A percentile compares a stretch with the other conserved stretches of the same genome.
Evolutionary conservation across 352 stramenopile species (phyloP).

Genomic region (Phytophthora citricola): DNA sequence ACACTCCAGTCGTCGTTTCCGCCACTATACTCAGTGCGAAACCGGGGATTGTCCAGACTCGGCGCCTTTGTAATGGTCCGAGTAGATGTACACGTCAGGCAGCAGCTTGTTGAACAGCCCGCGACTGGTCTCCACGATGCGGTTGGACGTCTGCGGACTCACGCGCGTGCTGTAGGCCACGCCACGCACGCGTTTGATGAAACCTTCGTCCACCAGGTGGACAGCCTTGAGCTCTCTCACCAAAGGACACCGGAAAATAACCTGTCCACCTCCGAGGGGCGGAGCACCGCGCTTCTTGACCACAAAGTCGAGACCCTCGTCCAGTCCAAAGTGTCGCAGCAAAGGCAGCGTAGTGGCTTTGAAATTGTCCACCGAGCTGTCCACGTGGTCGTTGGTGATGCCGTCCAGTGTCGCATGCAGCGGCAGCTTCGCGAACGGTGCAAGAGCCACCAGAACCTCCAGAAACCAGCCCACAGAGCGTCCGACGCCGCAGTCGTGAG

Average conservation of each 20-base stretch:
- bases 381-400: constrained; percentile 95
- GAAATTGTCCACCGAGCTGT: constrained; percentile 95
- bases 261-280: constrained; percentile 79
- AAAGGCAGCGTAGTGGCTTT: constrained; percentile 95
- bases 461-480: constrained; percentile 98
- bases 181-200: constrained; percentile 98
- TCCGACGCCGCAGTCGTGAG: constrained; percentile 95
- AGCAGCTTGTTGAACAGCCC: constrained; percentile 98
- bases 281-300: constrained; percentile 93
- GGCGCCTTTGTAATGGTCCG: constrained; percentile 96
- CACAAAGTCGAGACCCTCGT: constrained; percentile 86
- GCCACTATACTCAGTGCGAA: constrained; percentile 95
- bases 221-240: constrained; percentile 95
- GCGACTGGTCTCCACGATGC: constrained; percentile 96
- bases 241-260: constrained; percentile 96
- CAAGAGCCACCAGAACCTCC: constrained; percentile 96
- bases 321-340: constrained; percentile 96
- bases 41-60: constrained; percentile 90
- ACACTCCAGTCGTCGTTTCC: constrained; percentile 97
- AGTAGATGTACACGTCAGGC: constrained; percentile 99
- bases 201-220: constrained; percentile 95
- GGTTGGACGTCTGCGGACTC: constrained; percentile 97
- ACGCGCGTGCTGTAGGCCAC: constrained; percentile 97
- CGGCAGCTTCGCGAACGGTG: constrained; percentile 97
- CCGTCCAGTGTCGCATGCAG: constrained; percentile 94